Evolutionary conservation across 495 filamentous ascomycete species (phyloP).

Genomic region (Sabuloglossum arenarium): DNA sequence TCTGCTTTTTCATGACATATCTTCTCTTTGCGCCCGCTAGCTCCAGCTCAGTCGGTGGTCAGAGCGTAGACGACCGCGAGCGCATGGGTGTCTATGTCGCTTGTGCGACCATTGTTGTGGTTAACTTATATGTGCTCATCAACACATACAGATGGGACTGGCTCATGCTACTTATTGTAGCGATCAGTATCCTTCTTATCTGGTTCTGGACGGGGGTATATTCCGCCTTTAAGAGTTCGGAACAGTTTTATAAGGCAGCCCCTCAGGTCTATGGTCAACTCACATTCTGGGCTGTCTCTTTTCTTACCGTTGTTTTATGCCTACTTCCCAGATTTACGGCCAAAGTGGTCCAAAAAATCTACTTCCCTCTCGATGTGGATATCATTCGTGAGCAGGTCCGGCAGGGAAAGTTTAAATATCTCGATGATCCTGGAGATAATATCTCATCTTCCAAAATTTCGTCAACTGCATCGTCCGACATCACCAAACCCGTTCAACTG

Average conservation of each 20-base stretch:
- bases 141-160: conserved; percentile 98
- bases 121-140: conserved; percentile 85
- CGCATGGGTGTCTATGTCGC: conserved; percentile 73
- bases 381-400: conserved; percentile 86
- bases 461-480: conserved; percentile 38
- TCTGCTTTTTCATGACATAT: conserved; percentile 84
- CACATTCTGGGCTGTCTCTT: conserved; percentile 66
- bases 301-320: conserved; percentile 56
- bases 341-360: conserved; percentile 83
- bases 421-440: conserved; percentile 30
- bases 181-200: conserved; percentile 64
- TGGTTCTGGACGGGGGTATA: conserved; percentile 97
- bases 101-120: conserved; percentile 53
- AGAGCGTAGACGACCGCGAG: conserved; percentile 49
- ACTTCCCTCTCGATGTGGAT: conserved; percentile 79
- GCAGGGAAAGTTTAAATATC: conserved; percentile 55
- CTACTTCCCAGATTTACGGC: conserved; percentile 66
- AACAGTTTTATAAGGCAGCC: conserved; percentile 58
- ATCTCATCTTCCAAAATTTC: conserved; percentile 18
- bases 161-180: conserved; percentile 64
- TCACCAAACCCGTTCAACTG: conserved; percentile 41
- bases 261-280: conserved; percentile 58
- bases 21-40: conserved; percentile 46
- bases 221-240: conserved; percentile 42
- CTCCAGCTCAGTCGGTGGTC: conserved; percentile 45